Evolutionary conservation across 2,329 filamentous ascomycete species (phyloP), one percentile per base, ranked within the genome.

Genomic region (Colletotrichum sp.): DNA sequence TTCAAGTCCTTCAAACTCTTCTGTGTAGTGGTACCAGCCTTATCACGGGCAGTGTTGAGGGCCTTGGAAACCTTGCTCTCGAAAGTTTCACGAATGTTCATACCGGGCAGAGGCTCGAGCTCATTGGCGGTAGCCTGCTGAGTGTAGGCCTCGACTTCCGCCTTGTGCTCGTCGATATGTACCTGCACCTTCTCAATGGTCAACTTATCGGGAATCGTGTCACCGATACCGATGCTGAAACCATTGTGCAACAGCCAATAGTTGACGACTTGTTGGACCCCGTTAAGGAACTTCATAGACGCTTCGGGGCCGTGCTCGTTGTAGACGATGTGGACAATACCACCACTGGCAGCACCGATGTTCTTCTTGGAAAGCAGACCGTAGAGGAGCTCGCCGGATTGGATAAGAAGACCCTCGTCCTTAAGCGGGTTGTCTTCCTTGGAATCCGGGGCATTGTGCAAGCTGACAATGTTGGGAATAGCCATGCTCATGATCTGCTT

Each of bases 11-110:
- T 98, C 84, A 99, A 88, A 89, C 95, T 96, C 87, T 95, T 94
- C 86, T 98, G 95, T 1, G 97, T 98, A 67, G 93, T 94, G 26
- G 94, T 96, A 93, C 97, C 97, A 82, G 97, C 97, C 85, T 96
- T 95, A 83, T 99, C 97, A 94, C 96, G 96, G 83, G 96, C 96
- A 78, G 94, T 95, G 87, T 99, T 99, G 71, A 99, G 89, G 72
- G 95, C 95, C 85, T 96, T 96, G 64, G 96, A 98, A 39, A 98
- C 97, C 87, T 98, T 96, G 87, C 95, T 98, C 87, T 99, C 97
- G 83, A 99, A 99, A 0, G 97, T 99, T 83, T 98, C 96, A 89
- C 98, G 95, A 76, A 99, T 94, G 79, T 98, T 99, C 96, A 99
- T 98, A 91, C 97, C 97, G 59, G 97, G 97, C 70, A 97, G 88